Percentiles rank a stretch among this genome's conserved stretches.
These are phyloP conservation scores for Lepraria neglecta DNA, from an alignment of 495 filamentous ascomycete species.

Conservation along the genomic window DNA sequence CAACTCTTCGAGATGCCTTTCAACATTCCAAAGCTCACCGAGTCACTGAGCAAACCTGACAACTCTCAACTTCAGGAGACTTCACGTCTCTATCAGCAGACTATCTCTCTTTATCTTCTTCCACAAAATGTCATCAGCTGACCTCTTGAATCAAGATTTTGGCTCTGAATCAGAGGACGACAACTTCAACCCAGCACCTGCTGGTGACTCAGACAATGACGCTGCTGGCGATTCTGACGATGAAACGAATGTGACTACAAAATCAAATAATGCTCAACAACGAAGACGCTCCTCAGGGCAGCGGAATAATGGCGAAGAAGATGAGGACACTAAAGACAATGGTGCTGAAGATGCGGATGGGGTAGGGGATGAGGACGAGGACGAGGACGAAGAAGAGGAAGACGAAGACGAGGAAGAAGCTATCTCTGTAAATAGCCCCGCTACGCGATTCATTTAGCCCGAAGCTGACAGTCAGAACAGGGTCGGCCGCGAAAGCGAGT, in stretches of 20 bases:
- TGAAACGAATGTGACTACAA: conserved; percentile 9
- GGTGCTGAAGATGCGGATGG: conserved; percentile 43
- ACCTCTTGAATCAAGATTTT: conserved; percentile 48
- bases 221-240: conserved; percentile 33
- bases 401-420: conserved; percentile 57
- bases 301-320: conserved; percentile 36
- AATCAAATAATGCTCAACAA: conserved; percentile 11
- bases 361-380: conserved; percentile 46
- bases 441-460: neutral
- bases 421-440: conserved; percentile 42
- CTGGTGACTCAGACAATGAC: conserved; percentile 63
- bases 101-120: neutral
- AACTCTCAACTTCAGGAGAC: neutral
- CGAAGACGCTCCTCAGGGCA: conserved; percentile 7
- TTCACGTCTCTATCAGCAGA: neutral
- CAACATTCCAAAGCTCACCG: neutral
- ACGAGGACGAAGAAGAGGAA: conserved; percentile 46
- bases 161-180: conserved; percentile 76
- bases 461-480: conserved; percentile 36
- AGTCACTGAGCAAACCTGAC: neutral
- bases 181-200: conserved; percentile 70
- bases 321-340: conserved; percentile 46
- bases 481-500: conserved; percentile 72
- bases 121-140: conserved; percentile 10
- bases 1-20: conserved; percentile 7